These are phyloP conservation scores for Diaporthe vexans DNA, from an alignment of 2,329 filamentous ascomycete species.

Conservation along the genomic window DNA sequence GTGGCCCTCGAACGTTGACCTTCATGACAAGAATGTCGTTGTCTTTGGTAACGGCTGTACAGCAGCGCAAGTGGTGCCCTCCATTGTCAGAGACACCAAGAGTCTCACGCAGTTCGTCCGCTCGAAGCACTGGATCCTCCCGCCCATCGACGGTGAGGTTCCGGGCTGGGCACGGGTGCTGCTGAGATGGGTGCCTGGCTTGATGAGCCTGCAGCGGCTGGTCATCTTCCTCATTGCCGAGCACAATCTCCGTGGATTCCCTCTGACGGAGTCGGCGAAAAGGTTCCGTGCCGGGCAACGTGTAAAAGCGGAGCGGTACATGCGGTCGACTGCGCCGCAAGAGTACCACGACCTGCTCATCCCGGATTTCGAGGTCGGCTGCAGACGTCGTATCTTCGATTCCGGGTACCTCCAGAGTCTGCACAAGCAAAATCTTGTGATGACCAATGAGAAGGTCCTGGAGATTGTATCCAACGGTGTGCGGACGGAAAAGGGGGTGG, in stretches of 20 bases:
- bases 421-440: conserved; percentile 60
- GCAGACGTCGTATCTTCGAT: conserved; percentile 75
- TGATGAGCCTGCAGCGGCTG: conserved; percentile 55
- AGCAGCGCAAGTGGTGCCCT: conserved; percentile 53
- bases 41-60: conserved; percentile 55
- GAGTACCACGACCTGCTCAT: conserved; percentile 74
- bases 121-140: conserved; percentile 59
- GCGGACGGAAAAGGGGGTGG: conserved; percentile 54
- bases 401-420: conserved; percentile 67
- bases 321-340: conserved; percentile 63
- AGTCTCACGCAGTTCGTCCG: conserved; percentile 59
- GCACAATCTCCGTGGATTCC: conserved; percentile 53
- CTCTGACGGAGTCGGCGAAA: conserved; percentile 53
- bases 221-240: conserved; percentile 58
- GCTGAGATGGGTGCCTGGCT: conserved; percentile 60
- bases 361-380: conserved; percentile 73
- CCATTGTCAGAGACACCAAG: conserved; percentile 50
- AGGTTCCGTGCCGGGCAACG: conserved; percentile 55
- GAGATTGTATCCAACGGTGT: conserved; percentile 60
- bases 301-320: conserved; percentile 55
- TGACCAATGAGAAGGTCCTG: conserved; percentile 63
- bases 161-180: conserved; percentile 57
- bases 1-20: conserved; percentile 47
- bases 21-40: conserved; percentile 50
- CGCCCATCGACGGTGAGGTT: conserved; percentile 74